A percentile compares a stretch with the other conserved stretches of the same genome.
Conservation (phyloP, 495 filamentous ascomycete genomes). For the Podospora comata region DNA sequence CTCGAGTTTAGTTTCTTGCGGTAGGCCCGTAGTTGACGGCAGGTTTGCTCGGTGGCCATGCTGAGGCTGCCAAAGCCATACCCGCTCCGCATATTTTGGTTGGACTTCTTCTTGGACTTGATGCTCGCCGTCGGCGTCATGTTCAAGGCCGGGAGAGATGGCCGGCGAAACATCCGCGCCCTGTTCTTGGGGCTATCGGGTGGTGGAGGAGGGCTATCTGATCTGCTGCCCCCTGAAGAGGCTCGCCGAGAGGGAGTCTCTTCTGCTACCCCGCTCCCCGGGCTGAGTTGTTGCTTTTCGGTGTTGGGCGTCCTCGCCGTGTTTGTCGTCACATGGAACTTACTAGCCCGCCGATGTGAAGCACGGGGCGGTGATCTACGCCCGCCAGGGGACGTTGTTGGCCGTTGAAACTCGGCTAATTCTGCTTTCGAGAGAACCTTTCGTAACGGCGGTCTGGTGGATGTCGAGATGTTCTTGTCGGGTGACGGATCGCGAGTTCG, state of each 20-base stretch:
- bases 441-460: constrained; percentile 62
- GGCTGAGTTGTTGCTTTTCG: constrained; percentile 28
- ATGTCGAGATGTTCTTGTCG: constrained; percentile 50
- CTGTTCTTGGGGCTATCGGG: constrained; percentile 43
- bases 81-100: constrained; percentile 25
- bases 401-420: constrained; percentile 69
- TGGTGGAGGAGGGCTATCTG: constrained; percentile 43
- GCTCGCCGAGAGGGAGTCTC: constrained; percentile 41
- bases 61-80: constrained; percentile 62
- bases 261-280: constrained; percentile 30
- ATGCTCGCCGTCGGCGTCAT: constrained; percentile 49
- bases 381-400: constrained; percentile 56
- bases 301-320: constrained; percentile 36
- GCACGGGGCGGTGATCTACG: constrained; percentile 59
- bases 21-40: constrained; percentile 74
- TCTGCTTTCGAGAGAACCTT: constrained; percentile 74
- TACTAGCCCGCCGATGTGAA: constrained; percentile 45
- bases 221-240: constrained; percentile 37
- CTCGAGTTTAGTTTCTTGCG: constrained; percentile 73
- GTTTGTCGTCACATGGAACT: constrained; percentile 34
- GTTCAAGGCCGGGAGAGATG: constrained; percentile 58
- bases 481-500: constrained; percentile 47
- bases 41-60: constrained; percentile 75
- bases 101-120: constrained; percentile 41
- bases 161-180: constrained; percentile 43